Conservation (phyloP, 2,329 filamentous ascomycete species). For the Aspergillus sclerotialis region DNA sequence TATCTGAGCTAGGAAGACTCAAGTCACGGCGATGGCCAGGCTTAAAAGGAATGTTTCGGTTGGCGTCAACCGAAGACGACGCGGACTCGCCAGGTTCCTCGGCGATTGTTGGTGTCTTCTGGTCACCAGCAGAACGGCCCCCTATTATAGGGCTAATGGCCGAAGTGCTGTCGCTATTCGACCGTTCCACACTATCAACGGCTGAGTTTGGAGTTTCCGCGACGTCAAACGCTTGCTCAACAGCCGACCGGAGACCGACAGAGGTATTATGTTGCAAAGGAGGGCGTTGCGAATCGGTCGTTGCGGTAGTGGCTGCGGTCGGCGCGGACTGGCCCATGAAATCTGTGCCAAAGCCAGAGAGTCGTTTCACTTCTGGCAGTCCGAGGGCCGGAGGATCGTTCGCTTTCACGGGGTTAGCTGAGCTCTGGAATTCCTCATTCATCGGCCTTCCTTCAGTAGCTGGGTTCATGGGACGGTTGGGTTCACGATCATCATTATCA, state of each 20-base stretch:
- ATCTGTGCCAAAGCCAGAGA: conserved; percentile 33
- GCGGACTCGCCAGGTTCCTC: conserved; percentile 43
- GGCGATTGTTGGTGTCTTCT: conserved; percentile 48
- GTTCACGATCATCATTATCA: conserved; percentile 4
- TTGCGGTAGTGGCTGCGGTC: conserved; percentile 8
- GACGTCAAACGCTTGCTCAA: conserved; percentile 60
- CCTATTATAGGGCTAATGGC: conserved; percentile 60
- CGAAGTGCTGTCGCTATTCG: conserved; percentile 57
- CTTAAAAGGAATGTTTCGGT: conserved; percentile 36
- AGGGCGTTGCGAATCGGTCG: conserved; percentile 11
- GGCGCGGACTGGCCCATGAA: conserved; percentile 14
- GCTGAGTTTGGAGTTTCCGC: conserved; percentile 48
- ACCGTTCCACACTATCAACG: conserved; percentile 49
- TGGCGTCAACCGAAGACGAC: conserved; percentile 12
- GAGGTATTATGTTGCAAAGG: conserved; percentile 48
- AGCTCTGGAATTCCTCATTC: background rate
- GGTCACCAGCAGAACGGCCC: conserved; percentile 29
- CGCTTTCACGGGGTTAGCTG: conserved; percentile 2
- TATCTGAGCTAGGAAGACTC: conserved; percentile 51
- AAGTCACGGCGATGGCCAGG: conserved; percentile 52
- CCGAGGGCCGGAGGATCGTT: conserved; percentile 14
- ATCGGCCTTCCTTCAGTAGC: background rate
- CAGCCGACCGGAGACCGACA: conserved; percentile 51
- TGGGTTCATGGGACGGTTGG: conserved; percentile 2
- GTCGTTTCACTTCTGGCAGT: conserved; percentile 37